Conservation (phyloP, 1,139 yeast genomes). For the Kazachstania sp. region DNA sequence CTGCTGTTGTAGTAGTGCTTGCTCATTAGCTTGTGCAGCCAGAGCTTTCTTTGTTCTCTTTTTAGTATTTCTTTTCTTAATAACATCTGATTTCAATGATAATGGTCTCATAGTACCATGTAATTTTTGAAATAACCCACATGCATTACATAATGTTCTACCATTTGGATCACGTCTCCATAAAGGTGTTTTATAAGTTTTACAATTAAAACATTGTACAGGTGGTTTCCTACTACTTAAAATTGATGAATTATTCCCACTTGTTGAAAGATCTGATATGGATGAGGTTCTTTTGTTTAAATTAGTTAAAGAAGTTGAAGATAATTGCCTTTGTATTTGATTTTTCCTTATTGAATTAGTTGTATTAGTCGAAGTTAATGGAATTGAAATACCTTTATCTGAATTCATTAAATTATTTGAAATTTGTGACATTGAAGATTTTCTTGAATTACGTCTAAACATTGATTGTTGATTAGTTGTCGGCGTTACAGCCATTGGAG, state of each 20-base stretch:
- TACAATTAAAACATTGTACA: conserved; percentile 71
- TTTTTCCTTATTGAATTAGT: conserved; percentile 26
- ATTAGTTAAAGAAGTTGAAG: conserved; percentile 24
- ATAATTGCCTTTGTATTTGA: conserved; percentile 20
- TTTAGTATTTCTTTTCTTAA: conserved; percentile 59
- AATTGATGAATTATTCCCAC: conserved; percentile 3
- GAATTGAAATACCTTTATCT: conserved; percentile 8
- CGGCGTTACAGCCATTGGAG: conserved; percentile 1
- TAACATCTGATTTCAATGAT: conserved; percentile 86
- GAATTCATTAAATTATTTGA: conserved; percentile 1
- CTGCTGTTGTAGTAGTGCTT: background rate
- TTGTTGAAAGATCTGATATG: conserved; percentile 13
- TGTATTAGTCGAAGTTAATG: conserved; percentile 15
- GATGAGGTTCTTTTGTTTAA: conserved; percentile 20
- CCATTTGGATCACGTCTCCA: conserved; percentile 96
- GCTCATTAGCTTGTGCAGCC: conserved; percentile 1
- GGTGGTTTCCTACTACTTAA: conserved; percentile 19
- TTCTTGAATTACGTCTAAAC: conserved; percentile 5
- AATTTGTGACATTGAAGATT: conserved; percentile 7
- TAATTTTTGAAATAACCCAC: conserved; percentile 84
- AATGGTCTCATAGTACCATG: conserved; percentile 95
- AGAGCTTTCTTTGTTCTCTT: conserved; percentile 27
- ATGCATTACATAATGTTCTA: conserved; percentile 90
- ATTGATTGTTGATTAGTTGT: conserved; percentile 1
- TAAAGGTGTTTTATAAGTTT: conserved; percentile 86